These are phyloP conservation scores for Stipa capillata DNA, from an alignment of 176 grass and related monocot genomes.

Conservation along the genomic window DNA sequence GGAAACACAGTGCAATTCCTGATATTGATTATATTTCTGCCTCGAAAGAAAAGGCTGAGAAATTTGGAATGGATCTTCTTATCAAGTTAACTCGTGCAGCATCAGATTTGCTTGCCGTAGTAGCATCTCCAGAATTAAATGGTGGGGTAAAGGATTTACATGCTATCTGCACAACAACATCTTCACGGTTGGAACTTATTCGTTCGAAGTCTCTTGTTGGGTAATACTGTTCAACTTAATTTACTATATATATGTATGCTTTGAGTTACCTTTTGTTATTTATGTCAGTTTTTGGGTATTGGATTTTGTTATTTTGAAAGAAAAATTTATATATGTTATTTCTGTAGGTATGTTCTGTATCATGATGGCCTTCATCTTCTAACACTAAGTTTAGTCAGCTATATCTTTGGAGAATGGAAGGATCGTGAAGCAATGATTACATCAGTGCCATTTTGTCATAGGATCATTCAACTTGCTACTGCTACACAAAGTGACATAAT, in stretches of 20 bases:
- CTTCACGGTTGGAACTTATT: neutral
- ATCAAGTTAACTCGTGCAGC: slow-evolving; percentile 7
- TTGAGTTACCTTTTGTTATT: neutral
- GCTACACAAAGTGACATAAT: neutral
- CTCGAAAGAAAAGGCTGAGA: neutral
- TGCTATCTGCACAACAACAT: neutral
- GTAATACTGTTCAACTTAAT: neutral
- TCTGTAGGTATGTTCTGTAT: neutral
- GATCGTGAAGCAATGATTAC: neutral
- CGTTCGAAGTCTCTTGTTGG: neutral
- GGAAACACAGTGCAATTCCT: neutral
- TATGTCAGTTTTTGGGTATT: neutral
- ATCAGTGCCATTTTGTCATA: neutral
- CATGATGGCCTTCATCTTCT: neutral
- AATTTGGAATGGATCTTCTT: neutral
- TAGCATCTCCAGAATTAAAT: slow-evolving; percentile 20
- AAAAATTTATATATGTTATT: neutral
- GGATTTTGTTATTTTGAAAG: neutral
- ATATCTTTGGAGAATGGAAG: slow-evolving; percentile 10
- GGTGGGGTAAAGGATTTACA: neutral
- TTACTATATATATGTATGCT: neutral
- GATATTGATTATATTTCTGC: neutral
- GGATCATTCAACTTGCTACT: neutral
- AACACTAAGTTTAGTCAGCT: neutral
- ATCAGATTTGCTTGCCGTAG: slow-evolving; percentile 2